These are phyloP conservation scores for Plasmodium vivax DNA, from an alignment of 169 alveolate genomes.

Conservation along the genomic window DNA sequence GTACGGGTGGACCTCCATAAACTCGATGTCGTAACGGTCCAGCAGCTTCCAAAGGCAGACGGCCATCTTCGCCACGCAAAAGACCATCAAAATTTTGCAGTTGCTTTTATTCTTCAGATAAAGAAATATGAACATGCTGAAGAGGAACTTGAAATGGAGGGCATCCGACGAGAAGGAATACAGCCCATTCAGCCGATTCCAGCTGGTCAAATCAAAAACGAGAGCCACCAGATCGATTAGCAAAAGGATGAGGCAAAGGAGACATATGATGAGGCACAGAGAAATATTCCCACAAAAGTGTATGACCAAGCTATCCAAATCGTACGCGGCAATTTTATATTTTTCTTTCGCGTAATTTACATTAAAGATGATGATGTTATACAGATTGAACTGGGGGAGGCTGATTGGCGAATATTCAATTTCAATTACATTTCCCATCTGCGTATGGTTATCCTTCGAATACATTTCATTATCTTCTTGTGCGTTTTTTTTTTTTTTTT, in stretches of 20 bases:
- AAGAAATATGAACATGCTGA: slow-evolving; percentile 7
- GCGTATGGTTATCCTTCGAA: not conserved
- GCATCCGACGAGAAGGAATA: not conserved
- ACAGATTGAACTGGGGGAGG: slow-evolving; percentile 6
- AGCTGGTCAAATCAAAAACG: slow-evolving; percentile 1
- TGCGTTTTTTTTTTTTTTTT: not conserved
- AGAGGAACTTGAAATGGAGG: not conserved
- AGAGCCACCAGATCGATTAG: slow-evolving; percentile 5
- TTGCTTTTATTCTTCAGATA: slow-evolving; percentile 30
- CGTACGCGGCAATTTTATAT: slow-evolving; percentile 13
- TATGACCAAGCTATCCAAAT: slow-evolving; percentile 19
- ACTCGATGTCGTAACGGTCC: not conserved
- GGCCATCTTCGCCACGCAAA: slow-evolving; percentile 11
- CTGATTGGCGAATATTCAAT: slow-evolving; percentile 47
- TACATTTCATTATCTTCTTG: not conserved
- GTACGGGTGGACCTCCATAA: slow-evolving; percentile 5
- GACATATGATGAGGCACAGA: not conserved
- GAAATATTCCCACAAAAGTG: slow-evolving; percentile 7
- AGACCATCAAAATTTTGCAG: slow-evolving; percentile 28
- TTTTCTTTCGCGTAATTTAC: slow-evolving; percentile 11
- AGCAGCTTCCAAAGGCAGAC: slow-evolving; percentile 17
- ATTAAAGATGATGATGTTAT: slow-evolving; percentile 20
- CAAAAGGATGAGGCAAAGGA: slow-evolving; percentile 10
- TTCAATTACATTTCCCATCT: not conserved
- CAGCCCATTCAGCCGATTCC: not conserved